Base-by-base conservation (phyloP, 352 stramenopile genomes). In the Phytophthora brassicae region DNA sequence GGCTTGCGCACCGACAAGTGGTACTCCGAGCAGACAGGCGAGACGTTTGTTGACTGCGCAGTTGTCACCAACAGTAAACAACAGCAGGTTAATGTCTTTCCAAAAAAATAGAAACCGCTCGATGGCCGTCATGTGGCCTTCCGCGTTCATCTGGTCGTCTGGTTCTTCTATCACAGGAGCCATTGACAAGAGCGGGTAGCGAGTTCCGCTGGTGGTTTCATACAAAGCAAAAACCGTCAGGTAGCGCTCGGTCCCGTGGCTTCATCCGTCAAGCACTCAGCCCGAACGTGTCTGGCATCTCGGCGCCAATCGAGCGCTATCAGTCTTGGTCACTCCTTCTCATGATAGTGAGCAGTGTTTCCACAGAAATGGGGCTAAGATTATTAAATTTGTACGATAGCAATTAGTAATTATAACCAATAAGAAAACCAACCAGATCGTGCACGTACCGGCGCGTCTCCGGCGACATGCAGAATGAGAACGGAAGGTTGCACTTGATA, bases 31-130 rank as follows among this genome's bases (percentile, higher is more conserved):
- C 0, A 54, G 11, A 24, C 9, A 17, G 9, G 47, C 29, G 5
- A 54, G 29, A 9, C 31, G 17, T n/a, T 28, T 17, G 31, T 54
- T 54, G 20, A 54, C 47, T 14, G n/a, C 31, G 16, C 29, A 54
- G 20, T 54, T 54, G 7, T 42, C 47, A 2, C 47, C 47, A 20
- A 54, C 47, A 3, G 44, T 22, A 28, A 44, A 42, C 5, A 31
- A 22, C n/a, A n/a, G n/a, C n/a, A n/a, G n/a, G n/a, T n/a, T n/a
- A n/a, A n/a, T n/a, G n/a, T n/a, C n/a, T n/a, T n/a, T n/a, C n/a
- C n/a, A n/a, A n/a, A n/a, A n/a, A n/a, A n/a, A n/a, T 6, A 24
- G 22, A 28, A 43, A 42, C 3, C 23, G 31, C 13, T 14, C 46
- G 39, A 43, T 44, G 6, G 19, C 31, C 5, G 14, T 7, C 6